Evolutionary conservation across 148 eudicot genomes (phyloP), one percentile per base, ranked within the genome.

Genomic region (Rhododendron mucronatum): DNA sequence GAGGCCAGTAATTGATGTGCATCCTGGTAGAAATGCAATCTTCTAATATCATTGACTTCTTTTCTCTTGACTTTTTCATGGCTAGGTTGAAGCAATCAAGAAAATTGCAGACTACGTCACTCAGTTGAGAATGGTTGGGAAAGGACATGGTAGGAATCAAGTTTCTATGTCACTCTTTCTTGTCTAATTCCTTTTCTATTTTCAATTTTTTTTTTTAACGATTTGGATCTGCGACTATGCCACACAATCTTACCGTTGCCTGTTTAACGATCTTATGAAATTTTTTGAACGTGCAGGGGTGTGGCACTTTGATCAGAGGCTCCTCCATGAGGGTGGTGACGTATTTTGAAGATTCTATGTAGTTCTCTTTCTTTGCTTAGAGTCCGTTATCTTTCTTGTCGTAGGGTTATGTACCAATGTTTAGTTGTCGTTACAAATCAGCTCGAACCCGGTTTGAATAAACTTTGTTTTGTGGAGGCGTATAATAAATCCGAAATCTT

Each of bases 301-400:
- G 30, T 95, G 98, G 98, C 97, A 95, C 91, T 95, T 95, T 39
- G 96, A 95, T 88, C 98, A 93, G 89, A 88, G 87, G 91, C 95
- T 95, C 69, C 95, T 92, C 71, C 86, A 91, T 13, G 89, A 90
- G 87, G 91, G 87, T 33, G 87, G 77, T 45, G 88, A 51, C 16
- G 86, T 84, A 47, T 28, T 83, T 2, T 85, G 45, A 88, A 61
- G 78, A 33, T 23, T 71, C 39, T 5, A 21, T 26, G 39, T 59
- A 3, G 30, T 28, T 74, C 12, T 51, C 50, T 73, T 21, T 63
- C 8, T 33, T 51, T 14, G 5, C 33, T 16, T 18, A n/a, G 65
- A 4, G 16, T 84, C 18, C 21, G 67, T 50, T 9, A 10, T 63
- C 30, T 63, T 63, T 23, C 13, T 33, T 21, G n/a, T 28, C 5